Evolutionary conservation across 345 rosid genomes (phyloP).

Genomic region (Rhizophora apiculata): DNA sequence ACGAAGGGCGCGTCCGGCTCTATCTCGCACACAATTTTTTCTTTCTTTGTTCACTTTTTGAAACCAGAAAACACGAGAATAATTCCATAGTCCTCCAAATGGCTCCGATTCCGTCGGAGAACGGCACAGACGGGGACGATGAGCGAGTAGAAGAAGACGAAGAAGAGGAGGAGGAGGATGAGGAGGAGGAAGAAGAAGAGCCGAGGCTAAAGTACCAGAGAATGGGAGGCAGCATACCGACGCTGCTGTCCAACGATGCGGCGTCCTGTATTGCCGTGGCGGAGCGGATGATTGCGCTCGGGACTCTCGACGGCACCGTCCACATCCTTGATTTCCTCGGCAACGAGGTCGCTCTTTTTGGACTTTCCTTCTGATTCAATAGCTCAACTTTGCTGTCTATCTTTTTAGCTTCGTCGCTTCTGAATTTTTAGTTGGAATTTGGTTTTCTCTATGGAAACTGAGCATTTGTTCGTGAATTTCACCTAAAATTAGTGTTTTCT

Average conservation of each 20-base stretch:
- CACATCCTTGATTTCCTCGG: slow-evolving; percentile 97
- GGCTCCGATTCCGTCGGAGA: slow-evolving; percentile 82
- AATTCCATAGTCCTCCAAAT: slow-evolving; percentile 31
- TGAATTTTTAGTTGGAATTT: not conserved
- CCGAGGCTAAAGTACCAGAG: slow-evolving; percentile 96
- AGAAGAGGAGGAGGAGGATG: slow-evolving; percentile 22
- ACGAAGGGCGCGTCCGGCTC: too few species aligned
- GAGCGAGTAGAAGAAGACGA: slow-evolving; percentile 65
- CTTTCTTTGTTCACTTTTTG: not conserved
- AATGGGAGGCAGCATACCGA: slow-evolving; percentile 91
- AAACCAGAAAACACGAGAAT: not conserved
- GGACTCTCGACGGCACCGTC: slow-evolving; percentile 79
- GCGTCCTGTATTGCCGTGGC: slow-evolving; percentile 94
- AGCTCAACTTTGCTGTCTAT: not conserved
- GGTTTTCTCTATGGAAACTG: too few species aligned
- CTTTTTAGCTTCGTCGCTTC: slow-evolving; percentile 6
- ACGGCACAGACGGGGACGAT: slow-evolving; percentile 87
- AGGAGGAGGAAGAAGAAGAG: slow-evolving; percentile 65
- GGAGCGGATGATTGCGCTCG: slow-evolving; percentile 97
- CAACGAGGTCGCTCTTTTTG: slow-evolving; percentile 56
- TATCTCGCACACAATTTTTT: not conserved
- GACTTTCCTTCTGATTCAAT: not conserved
- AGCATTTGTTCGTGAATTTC: too few species aligned
- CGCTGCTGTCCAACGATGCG: slow-evolving; percentile 76
- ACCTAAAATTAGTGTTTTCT: too few species aligned